phyloP scores from a whole-genome alignment of 805 yeast species.

The Suhomyces prunicola region DNA sequence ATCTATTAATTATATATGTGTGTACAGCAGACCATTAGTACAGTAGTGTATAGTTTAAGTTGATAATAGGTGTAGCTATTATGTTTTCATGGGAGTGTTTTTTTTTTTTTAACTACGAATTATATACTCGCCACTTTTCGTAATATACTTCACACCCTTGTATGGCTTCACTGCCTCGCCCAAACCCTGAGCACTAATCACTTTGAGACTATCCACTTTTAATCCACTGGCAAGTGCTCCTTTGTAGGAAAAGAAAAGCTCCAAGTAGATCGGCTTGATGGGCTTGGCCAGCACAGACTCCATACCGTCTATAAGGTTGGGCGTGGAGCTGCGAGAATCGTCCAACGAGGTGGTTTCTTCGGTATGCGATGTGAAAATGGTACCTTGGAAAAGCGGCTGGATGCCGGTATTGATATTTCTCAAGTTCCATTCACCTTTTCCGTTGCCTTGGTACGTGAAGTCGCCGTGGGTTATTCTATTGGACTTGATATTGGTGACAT shows the following conservation, averaged over 20 bases:
- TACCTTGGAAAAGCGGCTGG: slow-evolving; percentile 65
- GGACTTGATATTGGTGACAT: slow-evolving; percentile 45
- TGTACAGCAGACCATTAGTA: no score
- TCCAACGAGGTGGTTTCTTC: slow-evolving; percentile 6
- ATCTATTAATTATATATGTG: no score
- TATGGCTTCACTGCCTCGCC: slow-evolving; percentile 68
- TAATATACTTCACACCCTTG: slow-evolving; percentile 85
- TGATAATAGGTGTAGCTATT: no score
- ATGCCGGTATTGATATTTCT: slow-evolving; percentile 57
- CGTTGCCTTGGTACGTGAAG: slow-evolving; percentile 50
- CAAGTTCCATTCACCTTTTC: slow-evolving; percentile 67
- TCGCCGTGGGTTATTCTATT: slow-evolving; percentile 76
- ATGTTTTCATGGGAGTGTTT: no score
- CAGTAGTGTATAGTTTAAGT: no score
- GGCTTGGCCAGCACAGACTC: slow-evolving; percentile 6
- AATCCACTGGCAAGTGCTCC: slow-evolving; percentile 78
- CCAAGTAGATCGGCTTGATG: slow-evolving; percentile 37
- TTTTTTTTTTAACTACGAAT: slow-evolving; percentile 26
- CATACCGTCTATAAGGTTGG: slow-evolving; percentile 2
- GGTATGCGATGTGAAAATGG: slow-evolving; percentile 25
- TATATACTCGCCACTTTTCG: slow-evolving; percentile 59
- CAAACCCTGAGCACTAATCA: slow-evolving; percentile 55
- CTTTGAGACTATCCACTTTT: slow-evolving; percentile 61
- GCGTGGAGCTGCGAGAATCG: slow-evolving; percentile 13
- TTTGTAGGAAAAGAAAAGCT: slow-evolving; percentile 53